Evolutionary conservation across 2,329 filamentous ascomycete genomes (phyloP).

Genomic region (Didymella lethalis): DNA sequence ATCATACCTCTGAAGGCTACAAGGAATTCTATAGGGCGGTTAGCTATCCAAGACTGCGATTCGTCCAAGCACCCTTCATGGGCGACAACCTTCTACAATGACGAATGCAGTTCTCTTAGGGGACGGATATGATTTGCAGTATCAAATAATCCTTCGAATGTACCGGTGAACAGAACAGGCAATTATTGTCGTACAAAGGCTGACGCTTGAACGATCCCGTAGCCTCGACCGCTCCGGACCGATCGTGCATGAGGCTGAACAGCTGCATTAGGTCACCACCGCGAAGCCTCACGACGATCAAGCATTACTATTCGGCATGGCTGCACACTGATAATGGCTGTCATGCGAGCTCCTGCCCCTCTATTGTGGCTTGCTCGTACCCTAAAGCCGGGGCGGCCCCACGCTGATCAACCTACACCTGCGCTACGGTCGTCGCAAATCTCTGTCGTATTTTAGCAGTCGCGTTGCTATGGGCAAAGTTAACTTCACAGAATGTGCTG

Average conservation of each 20-base stretch:
- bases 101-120: neutral
- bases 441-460: neutral
- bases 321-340: neutral
- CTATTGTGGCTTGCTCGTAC: conserved; percentile 11
- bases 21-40: no score
- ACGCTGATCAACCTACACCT: neutral
- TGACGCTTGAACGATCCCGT: neutral
- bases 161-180: neutral
- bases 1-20: no score
- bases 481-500: conserved; percentile 9
- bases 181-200: neutral
- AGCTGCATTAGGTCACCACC: neutral
- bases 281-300: neutral
- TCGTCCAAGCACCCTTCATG: neutral
- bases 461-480: conserved; percentile 8
- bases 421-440: neutral
- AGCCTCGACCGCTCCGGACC: neutral
- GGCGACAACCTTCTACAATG: neutral
- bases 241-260: neutral
- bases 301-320: neutral
- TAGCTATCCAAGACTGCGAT: no score
- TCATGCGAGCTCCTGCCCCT: neutral
- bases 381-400: conserved; percentile 14
- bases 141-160: neutral
- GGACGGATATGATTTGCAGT: neutral